These are phyloP conservation scores for Dacryopinax spathularia DNA, from an alignment of 768 basidiomycete species.

Conservation along the genomic window DNA sequence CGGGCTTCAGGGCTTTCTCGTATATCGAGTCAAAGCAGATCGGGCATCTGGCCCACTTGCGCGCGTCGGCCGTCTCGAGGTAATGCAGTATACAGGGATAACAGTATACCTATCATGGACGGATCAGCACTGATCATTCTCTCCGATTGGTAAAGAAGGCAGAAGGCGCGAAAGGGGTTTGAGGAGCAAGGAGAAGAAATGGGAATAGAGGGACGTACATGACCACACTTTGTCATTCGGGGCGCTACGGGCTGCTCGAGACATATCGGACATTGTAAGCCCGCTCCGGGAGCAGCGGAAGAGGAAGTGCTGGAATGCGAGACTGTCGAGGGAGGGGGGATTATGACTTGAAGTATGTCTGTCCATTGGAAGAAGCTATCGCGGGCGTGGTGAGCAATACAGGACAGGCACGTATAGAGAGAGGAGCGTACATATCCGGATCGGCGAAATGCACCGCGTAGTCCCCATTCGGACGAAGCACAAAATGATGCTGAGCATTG, in stretches of 20 bases:
- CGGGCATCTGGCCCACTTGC: constrained; percentile 84
- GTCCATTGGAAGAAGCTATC: constrained; percentile 87
- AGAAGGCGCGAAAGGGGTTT: too few species aligned
- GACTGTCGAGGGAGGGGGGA: constrained; percentile 71
- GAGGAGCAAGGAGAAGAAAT: not conserved
- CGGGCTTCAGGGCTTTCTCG: constrained; percentile 78
- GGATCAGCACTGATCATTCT: too few species aligned
- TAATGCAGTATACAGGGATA: constrained; percentile 90
- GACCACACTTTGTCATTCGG: constrained; percentile 93
- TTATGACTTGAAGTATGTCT: constrained; percentile 86
- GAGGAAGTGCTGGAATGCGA: constrained; percentile 23
- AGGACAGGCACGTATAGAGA: constrained; percentile 7
- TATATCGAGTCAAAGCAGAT: constrained; percentile 92
- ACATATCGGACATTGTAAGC: constrained; percentile 77
- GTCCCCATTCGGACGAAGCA: constrained; percentile 82
- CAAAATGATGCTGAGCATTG: constrained; percentile 90
- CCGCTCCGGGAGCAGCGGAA: constrained; percentile 35
- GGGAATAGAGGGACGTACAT: constrained; percentile 45
- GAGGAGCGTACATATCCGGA: constrained; percentile 69
- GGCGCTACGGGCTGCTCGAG: constrained; percentile 79
- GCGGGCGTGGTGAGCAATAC: constrained; percentile 5
- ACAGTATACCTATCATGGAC: constrained; percentile 82
- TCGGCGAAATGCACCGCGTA: constrained; percentile 95
- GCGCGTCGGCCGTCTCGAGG: constrained; percentile 62
- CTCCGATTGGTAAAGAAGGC: too few species aligned